A percentile compares a stretch with the other conserved stretches of the same genome.
phyloP scores from a whole-genome alignment of 2,329 filamentous ascomycete species.

The Monilinia fructigena region DNA sequence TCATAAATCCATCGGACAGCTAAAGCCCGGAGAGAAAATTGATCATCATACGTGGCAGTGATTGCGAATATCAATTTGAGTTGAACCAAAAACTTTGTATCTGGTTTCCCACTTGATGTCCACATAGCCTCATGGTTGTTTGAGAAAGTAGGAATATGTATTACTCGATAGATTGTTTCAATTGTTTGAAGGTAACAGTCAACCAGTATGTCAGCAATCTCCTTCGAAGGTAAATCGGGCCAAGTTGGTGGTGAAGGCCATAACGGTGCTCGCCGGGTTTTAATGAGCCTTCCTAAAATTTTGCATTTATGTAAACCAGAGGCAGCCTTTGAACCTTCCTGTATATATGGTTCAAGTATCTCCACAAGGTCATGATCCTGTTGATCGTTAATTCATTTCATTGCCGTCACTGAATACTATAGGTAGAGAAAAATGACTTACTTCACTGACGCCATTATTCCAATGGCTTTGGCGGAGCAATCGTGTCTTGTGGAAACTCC shows the following conservation, averaged over 20 bases:
- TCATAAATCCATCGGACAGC: constrained; percentile 59
- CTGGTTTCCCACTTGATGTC: constrained; percentile 38
- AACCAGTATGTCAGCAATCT: constrained; percentile 49
- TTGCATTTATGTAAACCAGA: constrained; percentile 52
- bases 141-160: constrained; percentile 53
- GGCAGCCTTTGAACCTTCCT: constrained; percentile 43
- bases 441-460: constrained; percentile 50
- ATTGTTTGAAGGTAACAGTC: constrained; percentile 50
- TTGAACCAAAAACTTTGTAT: constrained; percentile 52
- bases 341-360: constrained; percentile 44
- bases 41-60: constrained; percentile 49
- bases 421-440: constrained; percentile 34
- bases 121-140: constrained; percentile 53
- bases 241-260: constrained; percentile 48
- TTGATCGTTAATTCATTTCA: background rate
- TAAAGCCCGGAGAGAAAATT: constrained; percentile 49
- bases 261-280: constrained; percentile 47
- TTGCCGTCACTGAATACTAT: background rate
- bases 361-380: background rate
- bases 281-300: constrained; percentile 51
- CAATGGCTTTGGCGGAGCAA: constrained; percentile 59
- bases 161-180: constrained; percentile 50
- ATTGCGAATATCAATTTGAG: constrained; percentile 59
- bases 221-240: constrained; percentile 48
- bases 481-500: constrained; percentile 55